Conservation (phyloP, 1,284 basidiomycete genomes). For the Melampsora abietis-canadensis region DNA sequence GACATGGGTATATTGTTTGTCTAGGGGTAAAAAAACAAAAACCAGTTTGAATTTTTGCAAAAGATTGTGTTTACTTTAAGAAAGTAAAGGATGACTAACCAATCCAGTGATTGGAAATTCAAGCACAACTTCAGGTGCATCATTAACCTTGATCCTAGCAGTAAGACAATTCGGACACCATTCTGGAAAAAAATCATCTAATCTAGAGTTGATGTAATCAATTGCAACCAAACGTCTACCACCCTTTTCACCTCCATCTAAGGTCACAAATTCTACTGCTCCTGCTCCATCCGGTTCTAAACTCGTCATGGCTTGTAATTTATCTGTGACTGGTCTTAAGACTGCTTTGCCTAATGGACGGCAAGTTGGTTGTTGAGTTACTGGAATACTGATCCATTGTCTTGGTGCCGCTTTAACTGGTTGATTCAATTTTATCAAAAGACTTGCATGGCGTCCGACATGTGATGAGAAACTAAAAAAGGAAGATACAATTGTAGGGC, state of each 20-base stretch:
- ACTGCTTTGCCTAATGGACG: conserved; percentile 3
- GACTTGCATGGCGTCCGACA: conserved; percentile 8
- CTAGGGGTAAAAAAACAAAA: no score
- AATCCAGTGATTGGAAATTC: conserved; percentile 34
- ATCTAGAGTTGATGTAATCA: conserved; percentile 34
- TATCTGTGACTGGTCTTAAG: background rate
- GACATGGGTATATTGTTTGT: background rate
- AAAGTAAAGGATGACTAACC: conserved; percentile 14
- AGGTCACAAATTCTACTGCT: conserved; percentile 6
- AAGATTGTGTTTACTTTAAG: background rate
- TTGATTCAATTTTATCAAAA: conserved; percentile 23
- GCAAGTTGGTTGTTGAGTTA: background rate
- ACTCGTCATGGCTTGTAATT: background rate
- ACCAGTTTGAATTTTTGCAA: background rate
- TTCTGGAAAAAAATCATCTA: background rate
- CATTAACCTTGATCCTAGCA: conserved; percentile 17
- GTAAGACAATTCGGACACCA: conserved; percentile 12
- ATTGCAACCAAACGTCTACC: conserved; percentile 19
- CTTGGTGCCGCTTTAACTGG: background rate
- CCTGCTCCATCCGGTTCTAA: conserved; percentile 1
- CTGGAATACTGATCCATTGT: conserved; percentile 1
- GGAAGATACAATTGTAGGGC: no score
- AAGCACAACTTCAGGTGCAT: background rate
- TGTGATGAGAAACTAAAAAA: background rate
- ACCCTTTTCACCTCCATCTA: conserved; percentile 10